phyloP scores from a whole-genome alignment of 2,329 filamentous ascomycete species.

The Orbilia brochopaga region DNA sequence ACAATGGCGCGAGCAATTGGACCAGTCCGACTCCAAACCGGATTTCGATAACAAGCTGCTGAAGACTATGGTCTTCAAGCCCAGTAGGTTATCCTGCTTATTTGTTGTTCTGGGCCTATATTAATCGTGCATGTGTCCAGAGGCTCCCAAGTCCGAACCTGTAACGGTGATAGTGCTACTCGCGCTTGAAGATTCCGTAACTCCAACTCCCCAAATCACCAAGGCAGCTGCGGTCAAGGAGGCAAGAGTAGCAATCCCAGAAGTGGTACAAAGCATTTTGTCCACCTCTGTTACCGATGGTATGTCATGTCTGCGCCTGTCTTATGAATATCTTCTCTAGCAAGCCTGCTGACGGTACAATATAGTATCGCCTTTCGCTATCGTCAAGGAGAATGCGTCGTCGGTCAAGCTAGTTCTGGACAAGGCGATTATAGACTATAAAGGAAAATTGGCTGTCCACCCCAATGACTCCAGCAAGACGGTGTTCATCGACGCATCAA shows the following conservation, averaged over 20 bases:
- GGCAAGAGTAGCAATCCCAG: constrained; percentile 53
- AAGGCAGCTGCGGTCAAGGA: constrained; percentile 54
- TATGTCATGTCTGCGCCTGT: constrained; percentile 16
- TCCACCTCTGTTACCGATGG: constrained; percentile 52
- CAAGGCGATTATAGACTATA: constrained; percentile 52
- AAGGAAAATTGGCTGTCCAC: constrained; percentile 53
- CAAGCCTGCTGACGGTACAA: constrained; percentile 3
- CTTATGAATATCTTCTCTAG: not conserved
- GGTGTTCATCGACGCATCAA: constrained; percentile 51
- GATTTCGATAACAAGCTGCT: constrained; percentile 53
- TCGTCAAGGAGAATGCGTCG: constrained; percentile 53
- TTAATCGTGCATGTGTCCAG: not conserved
- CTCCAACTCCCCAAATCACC: constrained; percentile 51
- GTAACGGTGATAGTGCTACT: constrained; percentile 53
- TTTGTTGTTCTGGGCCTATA: not conserved
- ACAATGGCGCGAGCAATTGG: constrained; percentile 54
- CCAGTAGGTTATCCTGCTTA: constrained; percentile 51
- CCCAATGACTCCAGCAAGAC: constrained; percentile 54
- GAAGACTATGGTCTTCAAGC: constrained; percentile 56
- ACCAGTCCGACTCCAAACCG: constrained; percentile 46
- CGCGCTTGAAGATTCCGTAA: constrained; percentile 54
- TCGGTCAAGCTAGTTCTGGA: constrained; percentile 55
- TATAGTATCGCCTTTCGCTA: constrained; percentile 55
- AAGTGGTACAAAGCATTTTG: constrained; percentile 52
- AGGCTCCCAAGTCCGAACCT: constrained; percentile 55